Evolutionary conservation across 768 basidiomycete genomes (phyloP), one percentile per base, ranked within the genome.

Genomic region (Mycena venus): DNA sequence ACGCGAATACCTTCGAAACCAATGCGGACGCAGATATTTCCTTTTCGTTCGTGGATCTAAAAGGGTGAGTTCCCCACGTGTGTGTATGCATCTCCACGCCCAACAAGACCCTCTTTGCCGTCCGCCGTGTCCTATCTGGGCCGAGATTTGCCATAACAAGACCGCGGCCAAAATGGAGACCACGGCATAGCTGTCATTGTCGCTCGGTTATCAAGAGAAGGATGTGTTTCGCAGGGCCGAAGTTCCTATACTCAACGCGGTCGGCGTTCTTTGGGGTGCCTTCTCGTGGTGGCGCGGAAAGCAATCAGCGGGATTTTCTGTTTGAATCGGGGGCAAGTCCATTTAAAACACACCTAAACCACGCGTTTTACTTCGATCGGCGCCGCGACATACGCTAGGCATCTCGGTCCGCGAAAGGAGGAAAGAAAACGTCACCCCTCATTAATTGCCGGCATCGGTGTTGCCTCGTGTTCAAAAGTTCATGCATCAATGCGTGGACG

Each of bases 401-500:
- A 38, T 4, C 66, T 17, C 27, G 38, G 17, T 27, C n/a, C 15
- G 32, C 14, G n/a, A 12, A 31, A 49, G 47, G 14, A 6, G 58
- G 36, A 32, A 25, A 27, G 60, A 40, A 4, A 63, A 40, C n/a
- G n/a, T 53, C 10, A 21, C 32, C 4, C 11, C 38, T 21, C 27
- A 7, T 47, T 42, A 25, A 23, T 44, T 55, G 44, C 70, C 70
- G 63, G n/a, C 17, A 12, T 56, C 42, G 62, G 29, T 32, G 60
- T 53, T 32, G 60, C 69, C 69, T 72, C 70, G 65, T 72, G 70
- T 62, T 51, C 53, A 25, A 55, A 63, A 56, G 21, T 49, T 58
- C n/a, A n/a, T n/a, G n/a, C n/a, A n/a, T n/a, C 42, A 38, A 65
- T 65, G 61, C 49, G 40, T 47, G 69, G 32, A 47, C 32, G 31